Percentiles rank a stretch among this genome's conserved stretches.
These are phyloP conservation scores for Arthrobotrys sphaeroides DNA, from an alignment of 2,329 filamentous ascomycete genomes.

Conservation along the genomic window DNA sequence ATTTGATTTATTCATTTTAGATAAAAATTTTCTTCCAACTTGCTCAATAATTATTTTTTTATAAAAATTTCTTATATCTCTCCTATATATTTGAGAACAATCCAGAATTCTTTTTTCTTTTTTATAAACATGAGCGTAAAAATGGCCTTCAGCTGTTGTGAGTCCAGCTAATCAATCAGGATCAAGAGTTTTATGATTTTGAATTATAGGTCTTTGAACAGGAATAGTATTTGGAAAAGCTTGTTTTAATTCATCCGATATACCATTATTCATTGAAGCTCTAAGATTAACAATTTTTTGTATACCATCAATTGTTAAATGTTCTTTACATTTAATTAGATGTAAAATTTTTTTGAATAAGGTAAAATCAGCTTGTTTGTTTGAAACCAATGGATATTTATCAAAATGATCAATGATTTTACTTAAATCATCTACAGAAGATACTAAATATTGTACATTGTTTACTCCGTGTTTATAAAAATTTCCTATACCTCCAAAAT, in stretches of 20 bases:
- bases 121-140: no score
- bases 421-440: no score
- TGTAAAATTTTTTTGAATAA: conserved; percentile 4
- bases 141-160: conserved; percentile 2
- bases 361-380: conserved; percentile 10
- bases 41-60: no score
- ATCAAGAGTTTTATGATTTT: conserved; percentile 3
- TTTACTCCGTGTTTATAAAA: conserved; percentile 23
- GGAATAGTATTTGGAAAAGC: background rate
- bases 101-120: no score
- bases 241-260: conserved; percentile 16
- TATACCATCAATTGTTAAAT: background rate
- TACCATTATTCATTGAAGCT: conserved; percentile 12
- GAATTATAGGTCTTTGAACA: background rate
- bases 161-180: conserved; percentile 11
- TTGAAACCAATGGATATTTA: background rate
- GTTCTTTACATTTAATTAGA: no score
- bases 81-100: no score
- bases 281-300: conserved; percentile 20
- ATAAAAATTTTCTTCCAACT: no score
- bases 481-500: conserved; percentile 22
- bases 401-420: no score
- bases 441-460: conserved; percentile 22
- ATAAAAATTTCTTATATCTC: no score
- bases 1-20: no score